A percentile compares a stretch with the other conserved stretches of the same genome.
phyloP scores from a whole-genome alignment of 257 asterid species.

The Haberlea rhodopensis region DNA sequence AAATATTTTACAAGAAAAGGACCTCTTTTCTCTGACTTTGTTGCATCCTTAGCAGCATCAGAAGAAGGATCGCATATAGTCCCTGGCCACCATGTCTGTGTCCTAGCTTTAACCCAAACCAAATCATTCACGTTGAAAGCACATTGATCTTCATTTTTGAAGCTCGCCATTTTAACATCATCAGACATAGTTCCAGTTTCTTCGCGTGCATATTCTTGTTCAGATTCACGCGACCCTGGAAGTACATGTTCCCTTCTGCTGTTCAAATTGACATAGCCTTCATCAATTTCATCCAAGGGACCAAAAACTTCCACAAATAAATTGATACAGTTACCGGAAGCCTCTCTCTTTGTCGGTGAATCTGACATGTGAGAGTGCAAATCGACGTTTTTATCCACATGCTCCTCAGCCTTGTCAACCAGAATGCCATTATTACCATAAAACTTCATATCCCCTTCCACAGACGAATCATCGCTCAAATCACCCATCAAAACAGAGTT shows the following conservation, averaged over 20 bases:
- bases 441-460: conserved; percentile 28
- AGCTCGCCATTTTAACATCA: conserved; percentile 16
- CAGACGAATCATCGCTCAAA: conserved; percentile 26
- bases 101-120: conserved; percentile 70
- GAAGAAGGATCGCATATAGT: conserved; percentile 54
- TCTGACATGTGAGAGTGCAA: conserved; percentile 31
- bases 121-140: conserved; percentile 53
- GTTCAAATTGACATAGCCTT: conserved; percentile 22
- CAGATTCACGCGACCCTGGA: conserved; percentile 17
- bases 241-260: conserved; percentile 4
- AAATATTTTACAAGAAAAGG: conserved; percentile 49
- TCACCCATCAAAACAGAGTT: conserved; percentile 30
- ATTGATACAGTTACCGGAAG: conserved; percentile 48
- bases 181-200: conserved; percentile 24
- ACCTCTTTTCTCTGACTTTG: conserved; percentile 30
- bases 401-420: conserved; percentile 27
- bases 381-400: conserved; percentile 20
- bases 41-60: conserved; percentile 21
- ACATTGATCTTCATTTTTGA: conserved; percentile 27
- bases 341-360: conserved; percentile 42
- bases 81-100: conserved; percentile 87
- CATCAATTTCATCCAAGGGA: conserved; percentile 41
- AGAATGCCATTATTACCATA: conserved; percentile 20
- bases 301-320: conserved; percentile 72
- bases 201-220: conserved; percentile 21